Percentiles rank a stretch among this genome's conserved stretches.
phyloP scores from a whole-genome alignment of 495 filamentous ascomycete genomes.

The Chaetomium tenue region DNA sequence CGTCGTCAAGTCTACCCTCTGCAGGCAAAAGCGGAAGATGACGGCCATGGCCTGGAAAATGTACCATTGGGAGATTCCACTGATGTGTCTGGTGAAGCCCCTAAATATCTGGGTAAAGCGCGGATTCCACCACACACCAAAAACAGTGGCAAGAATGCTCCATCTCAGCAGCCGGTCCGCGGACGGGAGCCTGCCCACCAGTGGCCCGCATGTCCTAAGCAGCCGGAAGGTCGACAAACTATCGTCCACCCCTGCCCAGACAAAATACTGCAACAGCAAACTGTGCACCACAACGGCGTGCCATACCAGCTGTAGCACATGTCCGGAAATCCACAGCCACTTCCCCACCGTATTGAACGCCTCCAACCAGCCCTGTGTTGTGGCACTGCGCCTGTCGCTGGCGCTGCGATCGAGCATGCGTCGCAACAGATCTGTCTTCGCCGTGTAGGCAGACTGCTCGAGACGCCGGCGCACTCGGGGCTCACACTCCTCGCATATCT shows the following conservation, averaged over 20 bases:
- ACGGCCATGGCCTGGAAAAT: constrained; percentile 63
- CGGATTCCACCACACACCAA: constrained; percentile 76
- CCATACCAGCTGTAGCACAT: constrained; percentile 55
- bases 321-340: constrained; percentile 53
- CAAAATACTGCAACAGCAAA: constrained; percentile 26
- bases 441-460: constrained; percentile 66
- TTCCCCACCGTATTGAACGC: constrained; percentile 46
- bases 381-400: constrained; percentile 42
- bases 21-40: constrained; percentile 53
- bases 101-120: constrained; percentile 62
- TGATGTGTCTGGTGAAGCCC: constrained; percentile 61
- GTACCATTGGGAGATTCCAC: constrained; percentile 67
- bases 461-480: constrained; percentile 64
- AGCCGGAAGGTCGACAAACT: constrained; percentile 10
- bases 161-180: constrained; percentile 43
- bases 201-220: constrained; percentile 21
- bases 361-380: constrained; percentile 51
- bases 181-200: constrained; percentile 31
- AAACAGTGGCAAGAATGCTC: constrained; percentile 53
- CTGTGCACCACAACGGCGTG: constrained; percentile 43
- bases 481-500: constrained; percentile 76
- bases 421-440: constrained; percentile 72
- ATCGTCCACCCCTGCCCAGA: not conserved
- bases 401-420: constrained; percentile 66
- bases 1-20: constrained; percentile 47